These are phyloP conservation scores for Mayamaea pseudoterrestris DNA, from an alignment of 108 stramenopile species.

Conservation along the genomic window DNA sequence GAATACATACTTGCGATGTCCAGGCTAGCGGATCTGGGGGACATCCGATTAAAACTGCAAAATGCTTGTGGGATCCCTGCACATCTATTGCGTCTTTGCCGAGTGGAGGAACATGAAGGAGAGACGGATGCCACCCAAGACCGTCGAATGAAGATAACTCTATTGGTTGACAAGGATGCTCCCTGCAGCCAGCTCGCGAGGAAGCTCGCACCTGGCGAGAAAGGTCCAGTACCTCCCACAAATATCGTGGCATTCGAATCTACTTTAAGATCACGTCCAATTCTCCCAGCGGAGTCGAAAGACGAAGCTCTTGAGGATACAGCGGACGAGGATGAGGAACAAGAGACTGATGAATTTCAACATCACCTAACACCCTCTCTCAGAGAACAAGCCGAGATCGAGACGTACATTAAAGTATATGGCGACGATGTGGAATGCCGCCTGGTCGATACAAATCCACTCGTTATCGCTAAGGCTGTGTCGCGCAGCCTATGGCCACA, in stretches of 20 bases:
- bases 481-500: conserved; percentile 76
- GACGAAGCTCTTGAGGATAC: conserved; percentile 25
- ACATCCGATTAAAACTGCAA: conserved; percentile 67
- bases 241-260: conserved; percentile 63
- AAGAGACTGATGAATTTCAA: conserved; percentile 7
- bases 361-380: conserved; percentile 1
- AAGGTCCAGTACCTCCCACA: conserved; percentile 13
- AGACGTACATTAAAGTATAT: conserved; percentile 36
- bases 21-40: conserved; percentile 70
- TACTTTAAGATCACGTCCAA: conserved; percentile 41
- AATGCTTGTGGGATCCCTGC: conserved; percentile 63
- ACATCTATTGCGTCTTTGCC: conserved; percentile 35
- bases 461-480: conserved; percentile 49
- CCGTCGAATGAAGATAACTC: conserved; percentile 26
- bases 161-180: conserved; percentile 68
- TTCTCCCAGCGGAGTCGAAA: conserved; percentile 6
- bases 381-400: conserved; percentile 28
- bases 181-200: conserved; percentile 52
- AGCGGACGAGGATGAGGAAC: conserved; percentile 26
- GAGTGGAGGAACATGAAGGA: conserved; percentile 33
- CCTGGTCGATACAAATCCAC: conserved; percentile 54
- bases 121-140: conserved; percentile 22
- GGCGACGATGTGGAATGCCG: conserved; percentile 68
- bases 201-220: conserved; percentile 25
- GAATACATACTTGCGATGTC: conserved; percentile 72